Evolutionary conservation across 2,329 filamentous ascomycete genomes (phyloP).

Genomic region (Teratosphaeriaceae sp.): DNA sequence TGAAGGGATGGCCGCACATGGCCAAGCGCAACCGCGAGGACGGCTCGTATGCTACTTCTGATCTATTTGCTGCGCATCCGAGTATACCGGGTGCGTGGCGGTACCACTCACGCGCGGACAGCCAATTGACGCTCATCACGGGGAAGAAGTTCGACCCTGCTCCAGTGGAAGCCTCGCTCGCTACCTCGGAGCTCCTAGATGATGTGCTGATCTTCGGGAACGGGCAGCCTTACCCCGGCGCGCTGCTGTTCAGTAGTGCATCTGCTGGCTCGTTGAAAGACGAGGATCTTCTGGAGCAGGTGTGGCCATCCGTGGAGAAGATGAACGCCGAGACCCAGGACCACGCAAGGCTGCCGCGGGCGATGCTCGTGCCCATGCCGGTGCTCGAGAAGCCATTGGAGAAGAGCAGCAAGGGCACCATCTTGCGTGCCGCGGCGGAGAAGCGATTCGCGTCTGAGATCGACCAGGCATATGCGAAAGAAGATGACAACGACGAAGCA

Average conservation of each 20-base stretch:
- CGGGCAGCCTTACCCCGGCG: conserved; percentile 50
- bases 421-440: conserved; percentile 48
- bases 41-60: conserved; percentile 56
- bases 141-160: conserved; percentile 65
- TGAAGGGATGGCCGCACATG: conserved; percentile 51
- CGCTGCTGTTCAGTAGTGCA: conserved; percentile 45
- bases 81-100: conserved; percentile 51
- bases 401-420: conserved; percentile 59
- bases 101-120: conserved; percentile 56
- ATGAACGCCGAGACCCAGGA: conserved; percentile 45
- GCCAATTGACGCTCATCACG: conserved; percentile 55
- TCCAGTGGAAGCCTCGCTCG: conserved; percentile 51
- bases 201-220: conserved; percentile 58
- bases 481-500: conserved; percentile 14
- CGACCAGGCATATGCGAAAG: conserved; percentile 36
- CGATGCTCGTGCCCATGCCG: conserved; percentile 46
- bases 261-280: conserved; percentile 24
- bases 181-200: conserved; percentile 38
- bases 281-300: conserved; percentile 33
- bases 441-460: conserved; percentile 44
- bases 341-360: conserved; percentile 45
- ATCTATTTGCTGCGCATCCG: conserved; percentile 54
- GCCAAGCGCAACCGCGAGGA: conserved; percentile 53
- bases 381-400: conserved; percentile 34
- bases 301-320: conserved; percentile 41